These are phyloP conservation scores for Megacollybia marginata DNA, from an alignment of 768 basidiomycete species.

Conservation along the genomic window DNA sequence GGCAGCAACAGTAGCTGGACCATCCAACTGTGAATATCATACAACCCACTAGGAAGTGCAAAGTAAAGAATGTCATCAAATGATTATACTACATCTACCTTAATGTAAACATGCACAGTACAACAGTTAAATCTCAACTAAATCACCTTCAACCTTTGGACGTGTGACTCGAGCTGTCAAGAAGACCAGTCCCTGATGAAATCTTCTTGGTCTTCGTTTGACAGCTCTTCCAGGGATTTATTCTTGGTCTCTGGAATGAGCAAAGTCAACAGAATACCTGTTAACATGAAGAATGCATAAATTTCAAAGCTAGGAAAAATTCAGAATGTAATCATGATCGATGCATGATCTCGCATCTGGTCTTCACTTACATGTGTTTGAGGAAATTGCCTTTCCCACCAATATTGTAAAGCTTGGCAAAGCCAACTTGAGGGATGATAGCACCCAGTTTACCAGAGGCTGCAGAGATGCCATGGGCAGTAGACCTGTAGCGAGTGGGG, in stretches of 20 bases:
- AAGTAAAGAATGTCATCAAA: too few relatives aligned
- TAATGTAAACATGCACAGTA: too few relatives aligned
- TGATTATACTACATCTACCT: too few relatives aligned
- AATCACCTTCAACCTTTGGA: too few relatives aligned
- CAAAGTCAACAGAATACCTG: conserved; percentile 74
- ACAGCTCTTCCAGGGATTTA: conserved; percentile 60
- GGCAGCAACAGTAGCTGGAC: too few relatives aligned
- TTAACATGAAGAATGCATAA: conserved; percentile 83
- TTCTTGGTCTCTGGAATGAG: conserved; percentile 76
- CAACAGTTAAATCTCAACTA: too few relatives aligned
- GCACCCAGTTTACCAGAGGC: conserved; percentile 82
- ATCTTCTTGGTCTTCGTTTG: conserved; percentile 59
- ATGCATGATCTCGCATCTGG: too few relatives aligned
- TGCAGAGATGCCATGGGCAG: conserved; percentile 78
- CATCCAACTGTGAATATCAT: too few relatives aligned
- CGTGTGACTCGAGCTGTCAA: too few relatives aligned
- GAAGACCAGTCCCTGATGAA: conserved; percentile 33
- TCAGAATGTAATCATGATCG: not conserved
- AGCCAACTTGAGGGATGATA: conserved; percentile 73
- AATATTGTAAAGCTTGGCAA: conserved; percentile 60
- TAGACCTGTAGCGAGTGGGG: conserved; percentile 85
- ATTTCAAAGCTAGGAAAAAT: conserved; percentile 50
- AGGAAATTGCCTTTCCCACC: conserved; percentile 57
- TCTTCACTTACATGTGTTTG: conserved; percentile 53
- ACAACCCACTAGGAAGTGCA: too few relatives aligned